Evolutionary conservation across 805 yeast species (phyloP), one percentile per base, ranked within the genome.

Genomic region (Saturnispora quitensis): DNA sequence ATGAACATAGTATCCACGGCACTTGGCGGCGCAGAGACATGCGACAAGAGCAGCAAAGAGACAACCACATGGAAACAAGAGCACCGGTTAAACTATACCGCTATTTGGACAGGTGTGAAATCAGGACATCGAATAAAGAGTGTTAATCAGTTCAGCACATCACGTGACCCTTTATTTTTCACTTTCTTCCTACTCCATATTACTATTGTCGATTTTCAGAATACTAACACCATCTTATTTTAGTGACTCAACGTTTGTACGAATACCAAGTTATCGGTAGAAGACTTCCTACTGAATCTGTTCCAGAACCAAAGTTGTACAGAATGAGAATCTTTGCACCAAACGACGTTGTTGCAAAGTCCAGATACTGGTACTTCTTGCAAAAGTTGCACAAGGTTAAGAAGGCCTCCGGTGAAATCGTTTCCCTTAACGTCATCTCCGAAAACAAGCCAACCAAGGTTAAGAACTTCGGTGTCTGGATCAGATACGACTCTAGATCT

Each of bases 251-350:
- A 80, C 89, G 93, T 83, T 86, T 90, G 77, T 86, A 84, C 83
- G 98, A 91, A 85, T 91, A 90, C 82, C 97, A 93, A 84, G 97
- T 93, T 75, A 93, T 93, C 78, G 99, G 99, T 80, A 97, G 99
- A 80, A 95, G 93, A 81, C 88, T 93, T 77, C 99, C 99, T 68
- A 89, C 97, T 72, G 98, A 89, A 78, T 79, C 90, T 70, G 96
- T 87, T 72, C 97, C 98, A 71, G 97, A 90, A 81, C 99, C 99
- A 77, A 93, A 91, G 85, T 88, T 93, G 80, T 93, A 85, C 96
- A 89, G 99, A 77, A 93, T 93, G 98, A 89, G 97, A 84, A 89
- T 93, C 79, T 93, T 93, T 76, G 99, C 99, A 73, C 90, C 96
- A 70, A 93, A 93, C 82, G 86, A 82, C 68, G 98, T 93, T 75